Evolutionary conservation across 179 eudicot species (phyloP), one percentile per base, ranked within the genome.

Genomic region (Vitellaria paradoxa): DNA sequence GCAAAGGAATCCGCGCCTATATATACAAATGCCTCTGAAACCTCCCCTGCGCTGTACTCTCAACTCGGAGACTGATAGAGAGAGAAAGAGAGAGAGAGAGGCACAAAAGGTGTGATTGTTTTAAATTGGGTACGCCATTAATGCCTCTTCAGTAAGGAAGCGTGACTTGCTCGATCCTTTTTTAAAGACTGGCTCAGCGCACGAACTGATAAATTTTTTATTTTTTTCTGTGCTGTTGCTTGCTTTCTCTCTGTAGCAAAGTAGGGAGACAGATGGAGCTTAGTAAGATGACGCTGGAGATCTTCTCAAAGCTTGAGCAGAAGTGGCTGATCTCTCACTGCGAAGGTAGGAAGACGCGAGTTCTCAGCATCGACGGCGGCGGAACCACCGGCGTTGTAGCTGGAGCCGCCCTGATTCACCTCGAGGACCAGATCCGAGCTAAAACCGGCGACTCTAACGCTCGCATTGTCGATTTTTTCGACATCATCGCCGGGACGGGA

Each of bases 301-400:
- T 95, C 67, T 95, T 95, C 85, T 79, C 98, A 26, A 93, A 89
- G 85, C 91, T 95, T 11, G 99, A 95, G 80, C 92, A 93, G 75
- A 90, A 96, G 76, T 96, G 98, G 97, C 87, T 30, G n/a, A n/a
- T 95, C 23, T 82, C 73, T 83, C 82, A 86, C 87, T 82, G 81
- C 73, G 85, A 88, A 18, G 79, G 76, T 65, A 88, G 82, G 75
- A 93, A 90, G 73, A 85, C 94, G 0, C 81, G 90, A 3, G 82
- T 93, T 37, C 91, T 95, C 76, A 87, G 88, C 70, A 90, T 96
- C 65, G 99, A 96, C 76, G 98, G 99, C 9, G 98, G 97, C 52
- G 94, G 92, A 23, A 89, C 94, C 21, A 83, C 92, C 77, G 91
- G 70, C 82, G 66, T 82, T 76, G 86, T 87, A 30, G 86, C 92